phyloP scores from a whole-genome alignment of 306 rosid genomes.

The Senna siamea region DNA sequence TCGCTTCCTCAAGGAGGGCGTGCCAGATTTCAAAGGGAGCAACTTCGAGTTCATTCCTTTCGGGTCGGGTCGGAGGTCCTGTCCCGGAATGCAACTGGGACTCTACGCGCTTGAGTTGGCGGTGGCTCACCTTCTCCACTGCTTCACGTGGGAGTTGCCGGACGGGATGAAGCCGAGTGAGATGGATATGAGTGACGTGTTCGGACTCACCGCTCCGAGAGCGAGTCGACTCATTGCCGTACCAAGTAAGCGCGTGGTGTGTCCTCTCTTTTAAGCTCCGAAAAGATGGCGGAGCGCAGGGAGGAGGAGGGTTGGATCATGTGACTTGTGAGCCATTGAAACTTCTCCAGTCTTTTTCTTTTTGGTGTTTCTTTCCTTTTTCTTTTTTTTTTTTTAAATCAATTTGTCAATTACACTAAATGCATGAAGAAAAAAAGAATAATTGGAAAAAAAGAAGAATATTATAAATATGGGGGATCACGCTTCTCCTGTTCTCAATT shows the following conservation, averaged over 20 bases:
- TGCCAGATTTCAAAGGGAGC: conserved; percentile 66
- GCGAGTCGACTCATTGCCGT: conserved; percentile 71
- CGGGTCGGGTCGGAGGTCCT: conserved; percentile 87
- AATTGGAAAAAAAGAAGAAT: background rate
- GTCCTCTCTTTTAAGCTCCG: conserved; percentile 39
- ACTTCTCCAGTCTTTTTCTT: background rate
- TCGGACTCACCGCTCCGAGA: conserved; percentile 82
- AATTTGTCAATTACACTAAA: background rate
- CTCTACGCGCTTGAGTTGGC: conserved; percentile 69
- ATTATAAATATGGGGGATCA: background rate
- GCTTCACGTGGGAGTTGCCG: conserved; percentile 76
- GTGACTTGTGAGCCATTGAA: background rate
- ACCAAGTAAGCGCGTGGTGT: conserved; percentile 58
- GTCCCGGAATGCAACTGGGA: conserved; percentile 88
- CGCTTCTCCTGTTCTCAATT: no score
- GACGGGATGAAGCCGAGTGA: conserved; percentile 76
- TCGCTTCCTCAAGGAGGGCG: conserved; percentile 50
- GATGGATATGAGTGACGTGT: conserved; percentile 67
- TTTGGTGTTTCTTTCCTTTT: no score
- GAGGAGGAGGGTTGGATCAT: background rate
- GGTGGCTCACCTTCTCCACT: conserved; percentile 70
- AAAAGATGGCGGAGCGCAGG: background rate
- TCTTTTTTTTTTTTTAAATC: background rate
- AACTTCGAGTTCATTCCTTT: conserved; percentile 83
- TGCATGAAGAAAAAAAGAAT: background rate